phyloP scores from a whole-genome alignment of 805 yeast genomes.

The Ogataea siamensis region DNA sequence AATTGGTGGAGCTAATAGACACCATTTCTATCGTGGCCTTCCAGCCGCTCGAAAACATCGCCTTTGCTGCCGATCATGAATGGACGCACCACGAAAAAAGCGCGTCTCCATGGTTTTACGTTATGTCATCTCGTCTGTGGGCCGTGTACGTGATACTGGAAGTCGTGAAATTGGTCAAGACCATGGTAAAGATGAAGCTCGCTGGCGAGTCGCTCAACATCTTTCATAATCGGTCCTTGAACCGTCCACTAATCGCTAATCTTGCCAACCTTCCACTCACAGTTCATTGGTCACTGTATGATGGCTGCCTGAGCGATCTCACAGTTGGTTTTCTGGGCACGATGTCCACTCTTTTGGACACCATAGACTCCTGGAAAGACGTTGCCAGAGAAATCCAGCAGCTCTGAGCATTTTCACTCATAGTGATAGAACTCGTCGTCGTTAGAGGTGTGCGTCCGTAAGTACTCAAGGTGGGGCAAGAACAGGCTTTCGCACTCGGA shows the following conservation, averaged over 20 bases:
- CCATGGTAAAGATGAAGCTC: constrained; percentile 7
- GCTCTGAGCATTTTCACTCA: constrained; percentile 1
- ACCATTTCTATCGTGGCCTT: constrained; percentile 28
- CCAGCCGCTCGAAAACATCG: constrained; percentile 37
- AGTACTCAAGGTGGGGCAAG: constrained; percentile 37
- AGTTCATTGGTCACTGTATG: constrained; percentile 37
- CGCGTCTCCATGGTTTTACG: constrained; percentile 30
- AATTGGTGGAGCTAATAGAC: constrained; percentile 27
- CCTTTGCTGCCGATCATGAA: constrained; percentile 33
- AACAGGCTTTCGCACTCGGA: constrained; percentile 33
- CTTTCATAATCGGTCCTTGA: constrained; percentile 13
- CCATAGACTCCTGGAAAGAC: constrained; percentile 24
- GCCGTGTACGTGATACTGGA: constrained; percentile 36
- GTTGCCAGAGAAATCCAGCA: constrained; percentile 7
- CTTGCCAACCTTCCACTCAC: constrained; percentile 37
- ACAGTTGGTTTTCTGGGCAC: constrained; percentile 38
- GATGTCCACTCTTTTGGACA: constrained; percentile 24
- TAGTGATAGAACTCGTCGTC: constrained; percentile 9
- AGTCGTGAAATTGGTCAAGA: constrained; percentile 23
- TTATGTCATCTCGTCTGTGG: constrained; percentile 35
- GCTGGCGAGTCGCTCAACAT: constrained; percentile 7
- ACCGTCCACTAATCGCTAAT: constrained; percentile 28
- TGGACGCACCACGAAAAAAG: constrained; percentile 26
- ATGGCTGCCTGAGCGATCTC: constrained; percentile 34
- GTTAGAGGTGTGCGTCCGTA: constrained; percentile 19